Evolutionary conservation across 768 basidiomycete species (phyloP), one percentile per base, ranked within the genome.

Genomic region (Phaeotremella skinneri): DNA sequence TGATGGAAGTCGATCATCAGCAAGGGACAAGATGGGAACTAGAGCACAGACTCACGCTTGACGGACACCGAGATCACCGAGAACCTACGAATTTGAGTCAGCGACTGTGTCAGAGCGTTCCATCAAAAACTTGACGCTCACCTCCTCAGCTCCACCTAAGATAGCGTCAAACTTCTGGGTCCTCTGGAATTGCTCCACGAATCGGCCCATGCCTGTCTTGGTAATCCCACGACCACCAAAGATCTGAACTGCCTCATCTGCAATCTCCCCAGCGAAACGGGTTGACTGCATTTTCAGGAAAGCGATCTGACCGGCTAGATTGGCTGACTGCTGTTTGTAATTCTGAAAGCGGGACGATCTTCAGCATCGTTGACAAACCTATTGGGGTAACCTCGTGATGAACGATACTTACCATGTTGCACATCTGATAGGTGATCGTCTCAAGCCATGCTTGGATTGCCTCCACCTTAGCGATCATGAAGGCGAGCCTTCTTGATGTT

Each of bases 171-270:
- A 77, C 66, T 77, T 77, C 52, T 77, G 70, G 27, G 72, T 75
- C 30, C 72, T 55, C 56, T 70, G 70, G 68, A 76, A 76, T 55
- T 64, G 64, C 64, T 77, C 76, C 27, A 78, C 69, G 43, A 68
- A 59, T 54, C 71, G 71, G 52, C 74, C 73, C 73, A 76, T 64
- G 25, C 90, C 89, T 14, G 84, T 84, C 73, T 82, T 82, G 26
- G 91, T 91, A 59, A 92, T 84, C 49, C 88, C 90, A 55, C 91
- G 83, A 7, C 90, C 91, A 64, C 90, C 89, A 63, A 90, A 91
- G 62, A 91, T 83, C 59, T 78, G 76, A 41, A 91, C 88, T 17
- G 90, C 89, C 67, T 91, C 90, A 58, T 83, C 81, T 16, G 89
- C 87, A 17, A 89, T 89, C 37, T 88, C 85, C 69, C 89, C 88